Percentiles rank a stretch among this genome's conserved stretches.
Evolutionary conservation across 805 yeast species (phyloP).

Genomic region (Kazachstania bromeliacearum): DNA sequence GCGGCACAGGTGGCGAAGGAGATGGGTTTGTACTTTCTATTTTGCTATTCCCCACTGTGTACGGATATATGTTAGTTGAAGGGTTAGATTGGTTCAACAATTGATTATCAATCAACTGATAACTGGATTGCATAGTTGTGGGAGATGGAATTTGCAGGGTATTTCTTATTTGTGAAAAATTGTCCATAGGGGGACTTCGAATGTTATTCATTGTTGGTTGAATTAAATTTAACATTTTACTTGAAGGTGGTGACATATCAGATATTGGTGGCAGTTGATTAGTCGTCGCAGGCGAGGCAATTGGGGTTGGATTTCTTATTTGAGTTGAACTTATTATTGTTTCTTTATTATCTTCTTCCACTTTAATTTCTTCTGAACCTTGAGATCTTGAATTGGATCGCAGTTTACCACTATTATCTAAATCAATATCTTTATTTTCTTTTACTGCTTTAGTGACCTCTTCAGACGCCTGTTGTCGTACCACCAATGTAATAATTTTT

Average conservation of each 20-base stretch:
- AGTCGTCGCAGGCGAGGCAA: not conserved
- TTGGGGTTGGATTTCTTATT: not conserved
- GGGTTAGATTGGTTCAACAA: too few relatives aligned
- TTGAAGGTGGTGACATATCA: too few relatives aligned
- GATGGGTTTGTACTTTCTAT: not conserved
- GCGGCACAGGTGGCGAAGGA: constrained; percentile 5
- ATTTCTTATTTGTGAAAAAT: not conserved
- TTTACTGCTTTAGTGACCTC: constrained; percentile 53
- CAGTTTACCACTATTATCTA: not conserved
- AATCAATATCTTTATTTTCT: constrained; percentile 33
- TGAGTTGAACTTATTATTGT: not conserved
- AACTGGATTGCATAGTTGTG: not conserved
- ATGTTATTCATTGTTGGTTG: not conserved
- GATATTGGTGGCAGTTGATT: not conserved
- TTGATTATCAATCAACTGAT: not conserved
- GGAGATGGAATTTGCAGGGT: not conserved
- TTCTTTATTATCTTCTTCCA: not conserved
- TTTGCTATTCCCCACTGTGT: not conserved
- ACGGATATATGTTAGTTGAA: not conserved
- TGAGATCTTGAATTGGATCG: not conserved
- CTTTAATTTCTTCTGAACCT: not conserved
- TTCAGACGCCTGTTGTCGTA: constrained; percentile 51
- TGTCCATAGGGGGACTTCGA: too few relatives aligned
- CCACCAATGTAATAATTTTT: constrained; percentile 68
- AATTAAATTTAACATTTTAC: not conserved